phyloP scores from a whole-genome alignment of 1,284 basidiomycete genomes.

The Apiotrichum gracile region DNA sequence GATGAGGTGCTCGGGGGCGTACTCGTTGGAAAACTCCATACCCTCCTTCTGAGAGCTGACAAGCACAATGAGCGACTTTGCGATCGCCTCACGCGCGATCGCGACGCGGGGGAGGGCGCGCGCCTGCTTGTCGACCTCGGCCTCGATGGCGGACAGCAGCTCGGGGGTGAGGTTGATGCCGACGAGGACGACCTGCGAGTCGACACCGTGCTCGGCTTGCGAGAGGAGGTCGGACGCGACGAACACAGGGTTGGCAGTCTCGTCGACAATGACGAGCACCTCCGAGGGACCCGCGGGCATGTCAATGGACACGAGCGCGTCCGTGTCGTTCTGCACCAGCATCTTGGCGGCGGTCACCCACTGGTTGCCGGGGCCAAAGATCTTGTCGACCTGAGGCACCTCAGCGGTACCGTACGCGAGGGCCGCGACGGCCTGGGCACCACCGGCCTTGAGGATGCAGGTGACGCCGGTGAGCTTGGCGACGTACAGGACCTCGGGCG shows the following conservation, averaged over 20 bases:
- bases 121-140: constrained; percentile 83
- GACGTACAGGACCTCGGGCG: constrained; percentile 92
- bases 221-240: constrained; percentile 95
- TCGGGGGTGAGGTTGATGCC: constrained; percentile 63
- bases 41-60: constrained; percentile 65
- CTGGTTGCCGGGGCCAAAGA: constrained; percentile 98
- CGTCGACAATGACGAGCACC: constrained; percentile 90
- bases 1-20: constrained; percentile 95
- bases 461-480: constrained; percentile 81
- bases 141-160: constrained; percentile 68
- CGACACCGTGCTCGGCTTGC: constrained; percentile 90
- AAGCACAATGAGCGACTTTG: constrained; percentile 85
- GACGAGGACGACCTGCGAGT: constrained; percentile 95
- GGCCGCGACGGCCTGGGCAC: constrained; percentile 94
- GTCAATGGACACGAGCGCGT: constrained; percentile 92
- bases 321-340: constrained; percentile 98
- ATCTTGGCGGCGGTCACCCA: constrained; percentile 99
- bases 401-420: constrained; percentile 93
- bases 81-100: constrained; percentile 84
- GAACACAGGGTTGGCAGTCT: constrained; percentile 76
- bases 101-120: constrained; percentile 77
- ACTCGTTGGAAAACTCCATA: constrained; percentile 87
- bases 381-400: constrained; percentile 99
- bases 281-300: constrained; percentile 99
- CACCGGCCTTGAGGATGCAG: constrained; percentile 85